Percentiles rank a stretch among this genome's conserved stretches.
phyloP scores from a whole-genome alignment of 2,329 filamentous ascomycete genomes.

The Didymella sp. region DNA sequence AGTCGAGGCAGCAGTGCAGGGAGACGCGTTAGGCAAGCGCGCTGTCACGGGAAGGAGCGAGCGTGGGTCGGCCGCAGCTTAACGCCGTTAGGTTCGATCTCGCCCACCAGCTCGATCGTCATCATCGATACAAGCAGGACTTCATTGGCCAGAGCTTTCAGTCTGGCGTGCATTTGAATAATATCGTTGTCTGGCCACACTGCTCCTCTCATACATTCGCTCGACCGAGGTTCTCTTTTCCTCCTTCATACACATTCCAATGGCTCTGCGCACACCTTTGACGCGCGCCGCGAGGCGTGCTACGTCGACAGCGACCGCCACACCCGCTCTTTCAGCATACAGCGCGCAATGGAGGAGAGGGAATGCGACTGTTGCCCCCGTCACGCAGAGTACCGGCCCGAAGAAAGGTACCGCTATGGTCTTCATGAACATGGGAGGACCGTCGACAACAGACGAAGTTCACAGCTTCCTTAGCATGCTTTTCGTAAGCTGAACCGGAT shows the following conservation, averaged over 20 bases:
- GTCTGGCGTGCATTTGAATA: constrained; percentile 29
- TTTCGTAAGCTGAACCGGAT: constrained; percentile 69
- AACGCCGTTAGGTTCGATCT: constrained; percentile 3
- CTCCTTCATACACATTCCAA: constrained; percentile 44
- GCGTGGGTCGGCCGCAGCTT: constrained; percentile 7
- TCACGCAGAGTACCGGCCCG: constrained; percentile 70
- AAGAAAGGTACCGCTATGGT: constrained; percentile 95
- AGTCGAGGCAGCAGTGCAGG: constrained; percentile 33
- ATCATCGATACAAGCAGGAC: constrained; percentile 20
- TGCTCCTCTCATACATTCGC: constrained; percentile 15
- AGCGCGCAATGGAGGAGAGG: constrained; percentile 48
- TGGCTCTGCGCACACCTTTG: constrained; percentile 49
- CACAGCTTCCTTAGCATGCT: constrained; percentile 86
- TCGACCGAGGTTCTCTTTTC: constrained; percentile 7
- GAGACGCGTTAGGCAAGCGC: constrained; percentile 35
- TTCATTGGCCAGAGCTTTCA: constrained; percentile 38
- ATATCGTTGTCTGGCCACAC: constrained; percentile 30
- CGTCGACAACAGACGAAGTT: constrained; percentile 86
- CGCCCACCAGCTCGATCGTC: constrained; percentile 38
- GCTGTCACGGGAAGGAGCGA: constrained; percentile 24
- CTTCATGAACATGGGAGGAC: constrained; percentile 98
- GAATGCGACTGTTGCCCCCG: constrained; percentile 63
- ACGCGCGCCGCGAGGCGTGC: constrained; percentile 44
- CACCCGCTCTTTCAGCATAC: constrained; percentile 38
- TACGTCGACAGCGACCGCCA: constrained; percentile 36